Base-by-base conservation (phyloP, 2,329 filamentous ascomycete genomes). In the Simplicillium sp. region DNA sequence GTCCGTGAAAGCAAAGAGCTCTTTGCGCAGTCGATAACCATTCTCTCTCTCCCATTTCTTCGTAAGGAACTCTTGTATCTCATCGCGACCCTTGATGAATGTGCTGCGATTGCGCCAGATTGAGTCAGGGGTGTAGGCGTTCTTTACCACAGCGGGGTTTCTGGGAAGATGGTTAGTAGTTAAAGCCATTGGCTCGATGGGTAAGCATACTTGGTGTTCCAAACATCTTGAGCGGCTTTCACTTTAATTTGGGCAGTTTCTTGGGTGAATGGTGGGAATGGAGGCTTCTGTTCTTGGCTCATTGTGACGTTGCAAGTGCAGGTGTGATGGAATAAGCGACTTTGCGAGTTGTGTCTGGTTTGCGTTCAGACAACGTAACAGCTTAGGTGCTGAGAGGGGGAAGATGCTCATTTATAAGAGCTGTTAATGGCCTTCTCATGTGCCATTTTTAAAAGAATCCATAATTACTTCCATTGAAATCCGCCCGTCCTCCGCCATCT, bases 161-260 rank as follows among this genome's bases (percentile, higher is more conserved):
- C 82, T 87, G 44, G 9, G 9, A 5, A 25, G 9, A 6, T 25
- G 20, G 20, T 25, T 25, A 9, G 20, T 25, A 25, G n/a, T n/a
- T n/a, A n/a, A n/a, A 25, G 20, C 20, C 7, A 4, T 7, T 6
- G 35, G 20, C 18, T 8, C 28, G 11, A 11, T 8, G 13, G 6
- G 7, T 16, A 3, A 33, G 14, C 65, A 49, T 59, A 86, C 83
- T 68, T 74, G 1, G 80, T 82, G 54, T 94, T 94, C 87, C 87
- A 94, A 3, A 82, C 68, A 56, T 87, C 76, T 56, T 94, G 87
- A 0, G 85, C 87, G 14, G 80, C 81, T 63, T 94, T 94, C 47
- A 94, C 87, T 58, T 94, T 94, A 44, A 70, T 66, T 13, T 66
- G 65, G 2, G 87, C 87, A 1, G 79, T 82, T 55, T 86, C 81